These are phyloP conservation scores for Epithemia pelagica DNA, from an alignment of 108 stramenopile species.

Conservation along the genomic window DNA sequence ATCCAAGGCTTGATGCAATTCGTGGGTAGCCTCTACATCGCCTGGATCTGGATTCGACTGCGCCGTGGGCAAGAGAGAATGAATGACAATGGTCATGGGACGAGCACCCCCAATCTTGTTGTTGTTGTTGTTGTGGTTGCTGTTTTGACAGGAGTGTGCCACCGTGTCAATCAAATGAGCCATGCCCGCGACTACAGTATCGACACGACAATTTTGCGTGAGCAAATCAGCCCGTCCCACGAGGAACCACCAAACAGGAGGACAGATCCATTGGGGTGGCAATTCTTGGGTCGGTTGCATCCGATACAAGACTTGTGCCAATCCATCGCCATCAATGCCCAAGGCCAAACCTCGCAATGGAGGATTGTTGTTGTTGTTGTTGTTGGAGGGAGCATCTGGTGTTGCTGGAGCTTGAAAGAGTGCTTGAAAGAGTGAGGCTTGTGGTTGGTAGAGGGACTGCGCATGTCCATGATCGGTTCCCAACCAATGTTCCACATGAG, in stretches of 20 bases:
- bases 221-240: background rate
- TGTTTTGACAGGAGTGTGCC: background rate
- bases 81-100: background rate
- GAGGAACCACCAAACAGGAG: background rate
- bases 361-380: background rate
- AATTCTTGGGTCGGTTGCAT: background rate
- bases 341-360: slow-evolving; percentile 9
- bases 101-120: background rate
- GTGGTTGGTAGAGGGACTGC: slow-evolving; percentile 1
- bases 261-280: background rate
- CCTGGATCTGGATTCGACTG: no score
- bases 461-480: slow-evolving; percentile 30
- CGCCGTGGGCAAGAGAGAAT: background rate
- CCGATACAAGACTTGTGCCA: slow-evolving; percentile 21
- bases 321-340: slow-evolving; percentile 25
- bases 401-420: background rate
- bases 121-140: background rate
- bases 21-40: background rate
- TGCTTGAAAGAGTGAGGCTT: background rate
- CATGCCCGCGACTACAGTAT: background rate
- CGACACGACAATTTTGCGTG: background rate
- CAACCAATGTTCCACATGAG: slow-evolving; percentile 43
- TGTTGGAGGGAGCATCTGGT: background rate
- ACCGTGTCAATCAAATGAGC: background rate
- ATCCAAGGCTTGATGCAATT: background rate